Base-by-base conservation (phyloP, 73 alveolate species). In the Effrenium voratum region DNA sequence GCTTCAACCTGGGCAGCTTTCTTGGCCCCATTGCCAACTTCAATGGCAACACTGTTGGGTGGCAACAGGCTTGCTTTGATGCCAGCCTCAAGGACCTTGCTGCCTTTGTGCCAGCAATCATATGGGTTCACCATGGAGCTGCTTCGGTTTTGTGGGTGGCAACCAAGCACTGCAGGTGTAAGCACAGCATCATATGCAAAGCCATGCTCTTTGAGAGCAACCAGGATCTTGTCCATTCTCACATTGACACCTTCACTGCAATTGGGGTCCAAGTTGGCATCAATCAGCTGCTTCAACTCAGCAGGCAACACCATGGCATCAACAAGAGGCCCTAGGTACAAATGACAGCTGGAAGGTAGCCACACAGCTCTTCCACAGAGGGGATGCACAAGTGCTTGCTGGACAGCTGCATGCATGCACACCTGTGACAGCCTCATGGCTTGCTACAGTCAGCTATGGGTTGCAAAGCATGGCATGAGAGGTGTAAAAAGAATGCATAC, bases 61-160 rank as follows among this genome's bases (percentile, higher is more conserved):
- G 88, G 68, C 6, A 77, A 44, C 43, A 77, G 88, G 26, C 45
- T 66, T 77, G 88, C 41, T 26, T 77, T 77, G n/a, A 77, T 44
- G 3, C 88, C 88, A 5, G 68, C 60, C 45, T 43, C 68, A 12
- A 77, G 30, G 30, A 77, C 45, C 41, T 43, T 66, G 45, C 41
- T 28, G 40, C 86, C 86, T 40, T 75, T 75, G 19, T 43, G 36
- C 59, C 41, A 57, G 34, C 41, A 38, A 77, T 77, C 45, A 66
- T 24, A 77, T 38, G 45, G 45, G 26, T 77, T 77, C 41, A 77
- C 44, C 88, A 77, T 77, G 63, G 46, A 24, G 13, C 45, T 19
- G 16, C 88, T 66, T 45, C 88, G 15, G 88, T 77, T 77, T 28
- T 77, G 88, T 1, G 88, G 86, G 26, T 75, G 86, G 36, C 86